phyloP scores from a whole-genome alignment of 164 flowering plant genomes.

The Vitis cinerea region DNA sequence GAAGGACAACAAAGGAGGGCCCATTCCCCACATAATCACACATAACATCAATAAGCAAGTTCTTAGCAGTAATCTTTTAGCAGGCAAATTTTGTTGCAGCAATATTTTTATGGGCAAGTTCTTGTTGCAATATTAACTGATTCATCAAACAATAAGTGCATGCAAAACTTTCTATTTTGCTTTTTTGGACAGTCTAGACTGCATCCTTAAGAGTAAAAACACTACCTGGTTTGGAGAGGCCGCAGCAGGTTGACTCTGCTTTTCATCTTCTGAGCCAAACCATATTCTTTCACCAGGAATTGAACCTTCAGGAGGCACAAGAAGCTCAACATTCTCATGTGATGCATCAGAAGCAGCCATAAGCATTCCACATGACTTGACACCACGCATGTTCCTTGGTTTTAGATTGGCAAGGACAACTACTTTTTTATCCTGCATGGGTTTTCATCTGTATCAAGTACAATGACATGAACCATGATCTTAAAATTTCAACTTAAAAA shows the following conservation, averaged over 20 bases:
- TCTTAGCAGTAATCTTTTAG: too few species aligned
- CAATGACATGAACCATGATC: not conserved
- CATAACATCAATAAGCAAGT: too few species aligned
- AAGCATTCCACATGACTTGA: conserved; percentile 91
- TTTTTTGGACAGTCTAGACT: not conserved
- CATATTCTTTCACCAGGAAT: conserved; percentile 83
- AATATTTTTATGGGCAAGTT: too few species aligned
- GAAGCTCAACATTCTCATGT: conserved; percentile 94
- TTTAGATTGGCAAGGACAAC: conserved; percentile 90
- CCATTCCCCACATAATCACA: too few species aligned
- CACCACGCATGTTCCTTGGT: conserved; percentile 95
- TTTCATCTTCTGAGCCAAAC: conserved; percentile 74
- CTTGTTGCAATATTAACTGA: too few species aligned
- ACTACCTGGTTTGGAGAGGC: conserved; percentile 83
- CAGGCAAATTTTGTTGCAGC: too few species aligned
- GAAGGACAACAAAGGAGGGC: too few species aligned
- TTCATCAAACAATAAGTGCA: too few species aligned
- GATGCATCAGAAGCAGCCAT: conserved; percentile 89
- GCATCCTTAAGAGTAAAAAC: not conserved
- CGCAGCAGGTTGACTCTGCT: conserved; percentile 41
- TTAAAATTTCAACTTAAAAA: not conserved
- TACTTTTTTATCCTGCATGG: conserved; percentile 52
- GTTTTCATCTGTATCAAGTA: not conserved
- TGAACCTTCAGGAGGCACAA: conserved; percentile 81
- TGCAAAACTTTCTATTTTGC: too few species aligned